Evolutionary conservation across 148 eudicot genomes (phyloP).

Genomic region (Drosera capensis): DNA sequence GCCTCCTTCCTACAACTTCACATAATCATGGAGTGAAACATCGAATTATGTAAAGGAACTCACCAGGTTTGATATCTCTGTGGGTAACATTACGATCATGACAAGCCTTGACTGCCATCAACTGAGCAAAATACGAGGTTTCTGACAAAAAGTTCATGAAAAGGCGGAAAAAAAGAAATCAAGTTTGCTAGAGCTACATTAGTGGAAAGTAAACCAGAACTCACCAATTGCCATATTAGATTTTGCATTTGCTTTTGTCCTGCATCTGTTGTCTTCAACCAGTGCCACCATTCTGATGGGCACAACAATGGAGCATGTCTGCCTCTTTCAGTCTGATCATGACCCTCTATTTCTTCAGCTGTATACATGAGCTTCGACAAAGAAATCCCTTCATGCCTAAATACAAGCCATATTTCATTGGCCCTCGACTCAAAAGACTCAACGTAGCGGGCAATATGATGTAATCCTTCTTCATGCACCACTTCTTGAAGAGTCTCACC

Average conservation of each 20-base stretch:
- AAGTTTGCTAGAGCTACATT: background rate
- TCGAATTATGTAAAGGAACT: slow-evolving; percentile 12
- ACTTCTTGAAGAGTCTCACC: slow-evolving; percentile 20
- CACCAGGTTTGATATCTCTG: slow-evolving; percentile 98
- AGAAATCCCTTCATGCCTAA: slow-evolving; percentile 85
- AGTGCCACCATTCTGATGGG: slow-evolving; percentile 97
- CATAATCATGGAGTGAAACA: background rate
- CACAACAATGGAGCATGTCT: slow-evolving; percentile 56
- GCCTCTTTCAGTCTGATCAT: slow-evolving; percentile 26
- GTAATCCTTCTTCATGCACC: slow-evolving; percentile 60
- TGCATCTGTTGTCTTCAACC: slow-evolving; percentile 83
- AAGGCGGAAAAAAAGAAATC: background rate
- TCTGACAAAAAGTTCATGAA: background rate
- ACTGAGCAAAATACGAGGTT: slow-evolving; percentile 20
- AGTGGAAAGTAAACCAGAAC: slow-evolving; percentile 7
- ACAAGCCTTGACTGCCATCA: slow-evolving; percentile 88
- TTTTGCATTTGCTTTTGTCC: slow-evolving; percentile 72
- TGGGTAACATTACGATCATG: slow-evolving; percentile 93
- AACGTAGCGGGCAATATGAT: slow-evolving; percentile 90
- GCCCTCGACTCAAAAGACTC: slow-evolving; percentile 90
- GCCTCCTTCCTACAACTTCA: background rate
- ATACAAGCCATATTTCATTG: slow-evolving; percentile 95
- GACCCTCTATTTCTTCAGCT: slow-evolving; percentile 40
- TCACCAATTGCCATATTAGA: slow-evolving; percentile 80
- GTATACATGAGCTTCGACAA: slow-evolving; percentile 91